These are phyloP conservation scores for Polytrichum formosum DNA, from an alignment of 225 moss, liverwort and hornwort genomes.

Conservation along the genomic window DNA sequence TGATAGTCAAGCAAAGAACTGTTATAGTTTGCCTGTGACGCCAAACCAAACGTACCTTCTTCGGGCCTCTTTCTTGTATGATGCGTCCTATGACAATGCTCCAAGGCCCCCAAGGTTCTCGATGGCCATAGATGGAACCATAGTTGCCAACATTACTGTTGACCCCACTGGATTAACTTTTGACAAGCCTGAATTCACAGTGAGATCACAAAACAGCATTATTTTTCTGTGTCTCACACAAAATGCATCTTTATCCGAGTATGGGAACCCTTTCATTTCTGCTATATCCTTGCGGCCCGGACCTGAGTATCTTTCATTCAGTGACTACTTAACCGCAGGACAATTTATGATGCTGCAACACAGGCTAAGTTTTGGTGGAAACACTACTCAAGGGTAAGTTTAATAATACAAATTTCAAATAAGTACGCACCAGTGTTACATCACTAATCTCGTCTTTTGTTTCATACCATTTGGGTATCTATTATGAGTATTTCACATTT, in stretches of 20 bases:
- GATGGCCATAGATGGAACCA: constrained; percentile 18
- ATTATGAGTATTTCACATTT: too few species aligned
- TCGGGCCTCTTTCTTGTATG: constrained; percentile 17
- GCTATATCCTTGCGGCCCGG: constrained; percentile 18
- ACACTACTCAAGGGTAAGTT: background rate
- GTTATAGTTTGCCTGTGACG: constrained; percentile 21
- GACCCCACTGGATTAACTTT: constrained; percentile 9
- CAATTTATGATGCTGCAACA: background rate
- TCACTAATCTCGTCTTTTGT: too few species aligned
- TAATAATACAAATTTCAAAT: too few species aligned
- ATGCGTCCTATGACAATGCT: constrained; percentile 24
- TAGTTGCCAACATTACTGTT: constrained; percentile 10
- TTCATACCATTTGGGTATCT: too few species aligned
- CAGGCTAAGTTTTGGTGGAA: constrained; percentile 12
- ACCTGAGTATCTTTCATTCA: background rate
- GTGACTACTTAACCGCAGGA: background rate
- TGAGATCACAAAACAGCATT: constrained; percentile 11
- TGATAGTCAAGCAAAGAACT: constrained; percentile 10
- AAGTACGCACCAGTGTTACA: too few species aligned
- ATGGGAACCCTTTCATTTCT: constrained; percentile 5
- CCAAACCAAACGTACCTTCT: constrained; percentile 21
- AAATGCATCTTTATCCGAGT: background rate
- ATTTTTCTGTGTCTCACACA: constrained; percentile 22
- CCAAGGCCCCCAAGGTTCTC: constrained; percentile 16
- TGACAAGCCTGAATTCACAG: constrained; percentile 12